Conservation (phyloP, 192 early-diverging fungal species). For the Chytriomyces hyalinus region DNA sequence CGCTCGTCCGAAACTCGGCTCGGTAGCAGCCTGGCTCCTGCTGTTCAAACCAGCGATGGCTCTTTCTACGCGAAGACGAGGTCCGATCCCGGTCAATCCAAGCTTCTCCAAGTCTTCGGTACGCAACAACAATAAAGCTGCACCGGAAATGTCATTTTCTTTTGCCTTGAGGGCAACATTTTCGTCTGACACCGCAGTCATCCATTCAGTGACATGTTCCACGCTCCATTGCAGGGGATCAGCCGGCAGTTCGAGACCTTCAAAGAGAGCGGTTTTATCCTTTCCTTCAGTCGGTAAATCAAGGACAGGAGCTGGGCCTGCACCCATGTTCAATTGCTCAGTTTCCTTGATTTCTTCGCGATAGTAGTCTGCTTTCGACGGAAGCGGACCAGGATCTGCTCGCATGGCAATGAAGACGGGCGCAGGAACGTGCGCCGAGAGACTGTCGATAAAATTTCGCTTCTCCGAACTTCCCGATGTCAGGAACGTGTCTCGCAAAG, state of each 20-base stretch:
- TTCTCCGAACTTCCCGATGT: too few species aligned
- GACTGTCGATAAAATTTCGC: too few species aligned
- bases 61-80: not conserved
- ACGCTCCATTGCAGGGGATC: not conserved
- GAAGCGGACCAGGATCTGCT: too few species aligned
- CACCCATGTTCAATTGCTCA: too few species aligned
- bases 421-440: too few species aligned
- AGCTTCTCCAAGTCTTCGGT: not conserved
- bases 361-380: too few species aligned
- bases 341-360: too few species aligned
- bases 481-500: too few species aligned
- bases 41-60: not conserved
- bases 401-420: too few species aligned
- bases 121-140: not conserved
- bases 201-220: slow-evolving; percentile 1
- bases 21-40: too few species aligned
- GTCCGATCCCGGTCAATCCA: not conserved
- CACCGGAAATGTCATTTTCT: not conserved
- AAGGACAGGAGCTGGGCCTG: too few species aligned
- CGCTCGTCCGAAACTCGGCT: too few species aligned
- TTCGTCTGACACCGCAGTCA: not conserved
- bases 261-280: not conserved
- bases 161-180: not conserved
- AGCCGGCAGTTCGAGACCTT: not conserved
- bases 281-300: not conserved